Base-by-base conservation (phyloP, 2,329 filamentous ascomycete genomes). In the Myriosclerotinia duriaeana region DNA sequence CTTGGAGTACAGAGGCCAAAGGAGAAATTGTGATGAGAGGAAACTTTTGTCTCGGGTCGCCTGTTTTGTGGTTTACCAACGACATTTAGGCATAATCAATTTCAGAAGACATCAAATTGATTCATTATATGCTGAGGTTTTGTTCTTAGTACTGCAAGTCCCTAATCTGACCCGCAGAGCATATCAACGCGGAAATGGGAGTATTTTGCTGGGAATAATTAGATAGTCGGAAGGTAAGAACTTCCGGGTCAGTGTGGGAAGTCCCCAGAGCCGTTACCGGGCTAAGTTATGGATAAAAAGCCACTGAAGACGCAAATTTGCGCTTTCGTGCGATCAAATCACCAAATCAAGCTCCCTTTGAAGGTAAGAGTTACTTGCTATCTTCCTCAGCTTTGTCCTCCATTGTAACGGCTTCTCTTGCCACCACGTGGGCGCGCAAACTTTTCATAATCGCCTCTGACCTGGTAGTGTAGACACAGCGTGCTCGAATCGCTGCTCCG, bases 401-500 rank as follows among this genome's bases (percentile, higher is more conserved):
- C 6, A n/a, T 48, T n/a, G 11, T 9, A 48, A 48, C 44, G 11
- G 17, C 20, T 8, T 46, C 44, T 8, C 44, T n/a, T 46, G 7
- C 17, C n/a, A n/a, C 20, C 15, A 9, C 44, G 20, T n/a, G 44
- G 44, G 17, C 44, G 20, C 44, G 44, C 44, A 48, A 20, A n/a
- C 44, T 48, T 53, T 53, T 17, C 52, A 34, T 34, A 34, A 34
- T 34, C 11, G 22, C 22, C n/a, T 53, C 30, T 12, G 12, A 26
- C 30, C 7, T 34, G 14, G 22, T 14, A 15, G 86, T 86, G 70
- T 83, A 86, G 52, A 79, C 76, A 77, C 84, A 87, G 74, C 77
- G 82, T 54, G 77, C 74, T n/a, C 55, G 36, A 15, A 58, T 42
- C 2, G 20, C 6, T 8, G 20, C 5, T 15, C 42, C 58, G 22